Evolutionary conservation across 2,329 filamentous ascomycete species (phyloP), one percentile per base, ranked within the genome.

Genomic region (Metarhizium robertsii): DNA sequence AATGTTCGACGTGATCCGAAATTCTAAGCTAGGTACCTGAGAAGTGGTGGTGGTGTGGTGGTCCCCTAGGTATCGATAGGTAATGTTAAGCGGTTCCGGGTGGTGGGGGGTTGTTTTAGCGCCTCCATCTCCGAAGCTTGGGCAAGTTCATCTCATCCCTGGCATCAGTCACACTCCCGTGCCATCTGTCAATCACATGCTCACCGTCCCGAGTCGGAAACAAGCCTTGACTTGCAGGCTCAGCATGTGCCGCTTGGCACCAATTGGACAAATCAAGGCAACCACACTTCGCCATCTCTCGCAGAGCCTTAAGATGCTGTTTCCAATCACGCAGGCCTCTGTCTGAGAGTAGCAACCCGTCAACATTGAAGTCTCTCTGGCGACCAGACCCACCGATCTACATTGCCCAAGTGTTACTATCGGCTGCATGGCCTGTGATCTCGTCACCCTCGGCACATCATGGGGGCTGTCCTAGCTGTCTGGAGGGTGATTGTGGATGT

Each of bases 401-500:
- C 43, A 55, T 51, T 47, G 42, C 13, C 30, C 45, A 10, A 30
- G 45, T 48, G 45, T 30, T 20, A 48, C 25, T 20, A 25, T 45
- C 42, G 11, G 8, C 42, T 45, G 42, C 45, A 48, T 60, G 64
- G 65, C 61, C 62, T 64, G 65, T 66, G 66, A 66, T 63, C 58
- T 61, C 48, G n/a, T 52, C 50, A 53, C 43, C 65, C 66, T 69
- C 67, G 65, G 67, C 64, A 69, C 52, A 72, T 64, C 61, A 73
- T 75, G 71, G 70, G 71, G 65, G 67, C 77, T 58, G 66, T 75
- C 50, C 61, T 74, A 58, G 75, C 78, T 47, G 66, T 86, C 56
- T 80, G 79, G 72, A 75, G 75, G 59, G 76, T 87, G 71, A 66
- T 86, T 40, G 66, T 82, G 38, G 83, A 87, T 59, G 82, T 87